A percentile compares a stretch with the other conserved stretches of the same genome.
Conservation (phyloP, 2,329 filamentous ascomycete genomes). For the Pseudocercospora macadamiae region DNA sequence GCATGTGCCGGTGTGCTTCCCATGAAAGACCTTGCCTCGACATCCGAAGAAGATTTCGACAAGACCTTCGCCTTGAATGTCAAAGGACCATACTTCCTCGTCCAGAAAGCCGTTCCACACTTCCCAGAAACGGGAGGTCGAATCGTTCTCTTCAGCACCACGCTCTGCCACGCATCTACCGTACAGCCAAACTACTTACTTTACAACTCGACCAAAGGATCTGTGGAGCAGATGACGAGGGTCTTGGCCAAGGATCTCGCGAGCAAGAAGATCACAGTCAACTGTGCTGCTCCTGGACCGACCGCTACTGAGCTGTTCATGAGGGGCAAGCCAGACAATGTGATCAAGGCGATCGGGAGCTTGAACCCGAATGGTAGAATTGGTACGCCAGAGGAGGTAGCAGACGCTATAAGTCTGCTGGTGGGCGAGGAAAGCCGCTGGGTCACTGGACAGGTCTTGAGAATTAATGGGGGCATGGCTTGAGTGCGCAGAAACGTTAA, state of each 20-base stretch:
- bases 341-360: conserved; percentile 47
- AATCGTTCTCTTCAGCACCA: conserved; percentile 59
- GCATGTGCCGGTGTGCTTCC: conserved; percentile 60
- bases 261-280: conserved; percentile 55
- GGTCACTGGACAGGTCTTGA: conserved; percentile 53
- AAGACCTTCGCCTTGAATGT: conserved; percentile 56
- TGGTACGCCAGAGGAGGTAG: conserved; percentile 55
- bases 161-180: conserved; percentile 41
- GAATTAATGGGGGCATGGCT: conserved; percentile 47
- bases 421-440: conserved; percentile 40
- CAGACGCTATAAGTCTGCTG: conserved; percentile 50
- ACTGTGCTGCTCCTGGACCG: conserved; percentile 57
- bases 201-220: conserved; percentile 61
- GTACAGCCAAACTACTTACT: conserved; percentile 54
- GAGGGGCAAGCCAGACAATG: conserved; percentile 49
- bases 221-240: conserved; percentile 62
- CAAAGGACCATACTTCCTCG: conserved; percentile 61
- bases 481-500: not conserved
- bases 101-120: conserved; percentile 55
- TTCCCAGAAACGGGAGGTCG: conserved; percentile 51
- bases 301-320: conserved; percentile 61
- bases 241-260: conserved; percentile 60
- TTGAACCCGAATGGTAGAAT: conserved; percentile 51
- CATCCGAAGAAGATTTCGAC: conserved; percentile 58
- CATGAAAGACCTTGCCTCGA: conserved; percentile 53